Evolutionary conservation across 139 green algal species (phyloP).

Genomic region (Coelastrella sp.): DNA sequence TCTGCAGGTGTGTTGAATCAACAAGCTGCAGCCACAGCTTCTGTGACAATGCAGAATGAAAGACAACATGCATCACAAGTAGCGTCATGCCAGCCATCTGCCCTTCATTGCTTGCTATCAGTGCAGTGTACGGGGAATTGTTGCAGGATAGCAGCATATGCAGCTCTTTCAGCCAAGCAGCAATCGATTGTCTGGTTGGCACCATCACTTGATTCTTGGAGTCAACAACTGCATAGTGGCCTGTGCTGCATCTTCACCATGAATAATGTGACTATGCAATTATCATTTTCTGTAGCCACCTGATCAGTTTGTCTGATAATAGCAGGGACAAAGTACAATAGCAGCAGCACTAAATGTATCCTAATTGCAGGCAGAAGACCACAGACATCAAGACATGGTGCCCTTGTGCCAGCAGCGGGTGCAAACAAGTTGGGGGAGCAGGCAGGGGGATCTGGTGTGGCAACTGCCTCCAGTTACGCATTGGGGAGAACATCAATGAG

Average conservation of each 20-base stretch:
- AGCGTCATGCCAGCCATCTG: no score
- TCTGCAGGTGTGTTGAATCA: slow-evolving; percentile 58
- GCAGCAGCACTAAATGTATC: no score
- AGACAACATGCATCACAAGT: no score
- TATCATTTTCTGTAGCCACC: not conserved
- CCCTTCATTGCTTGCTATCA: no score
- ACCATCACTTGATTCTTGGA: no score
- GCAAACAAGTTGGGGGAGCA: slow-evolving; percentile 43
- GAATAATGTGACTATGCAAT: not conserved
- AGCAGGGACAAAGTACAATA: no score
- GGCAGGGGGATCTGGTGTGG: slow-evolving; percentile 65
- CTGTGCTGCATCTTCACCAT: not conserved
- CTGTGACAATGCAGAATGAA: not conserved
- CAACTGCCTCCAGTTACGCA: slow-evolving; percentile 67
- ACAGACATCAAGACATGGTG: slow-evolving; percentile 67
- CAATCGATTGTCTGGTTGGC: no score
- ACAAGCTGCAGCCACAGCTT: not conserved
- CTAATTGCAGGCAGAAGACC: slow-evolving; percentile 64
- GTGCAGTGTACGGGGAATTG: no score
- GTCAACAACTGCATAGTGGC: no score
- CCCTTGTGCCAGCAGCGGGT: slow-evolving; percentile 49
- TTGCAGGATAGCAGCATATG: no score
- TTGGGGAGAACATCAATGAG: slow-evolving; percentile 77
- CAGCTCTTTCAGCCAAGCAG: no score
- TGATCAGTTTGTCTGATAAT: no score